Percentiles rank a stretch among this genome's conserved stretches.
Evolutionary conservation across 192 early-diverging fungal genomes (phyloP).

Genomic region (Endogone sp.): DNA sequence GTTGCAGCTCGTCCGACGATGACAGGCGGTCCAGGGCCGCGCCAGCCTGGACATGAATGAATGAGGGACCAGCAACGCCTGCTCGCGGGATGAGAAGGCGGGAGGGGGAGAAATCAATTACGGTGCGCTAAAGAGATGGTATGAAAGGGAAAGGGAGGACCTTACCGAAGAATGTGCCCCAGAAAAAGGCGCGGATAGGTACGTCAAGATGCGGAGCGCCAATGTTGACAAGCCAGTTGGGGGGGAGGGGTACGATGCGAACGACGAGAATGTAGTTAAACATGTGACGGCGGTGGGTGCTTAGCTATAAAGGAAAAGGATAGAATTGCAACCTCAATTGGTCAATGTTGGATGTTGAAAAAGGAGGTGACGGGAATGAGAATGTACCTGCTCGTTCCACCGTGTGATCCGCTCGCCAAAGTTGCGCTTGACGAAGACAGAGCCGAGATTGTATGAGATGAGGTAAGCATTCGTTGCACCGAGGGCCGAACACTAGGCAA

Average conservation of each 20-base stretch:
- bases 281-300: slow-evolving; percentile 47
- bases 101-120: background rate
- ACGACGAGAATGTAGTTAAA: slow-evolving; percentile 57
- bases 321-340: too few species aligned
- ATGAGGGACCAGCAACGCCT: slow-evolving; percentile 43
- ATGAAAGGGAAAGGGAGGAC: background rate
- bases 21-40: slow-evolving; percentile 41
- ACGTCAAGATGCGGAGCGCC: slow-evolving; percentile 54
- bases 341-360: background rate
- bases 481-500: slow-evolving; percentile 43
- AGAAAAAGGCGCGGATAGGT: slow-evolving; percentile 43
- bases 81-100: too few species aligned
- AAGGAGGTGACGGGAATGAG: too few species aligned
- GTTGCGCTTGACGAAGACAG: slow-evolving; percentile 41
- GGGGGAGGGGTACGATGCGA: slow-evolving; percentile 50
- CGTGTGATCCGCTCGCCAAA: slow-evolving; percentile 38
- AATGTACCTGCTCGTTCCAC: slow-evolving; percentile 44
- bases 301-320: slow-evolving; percentile 11
- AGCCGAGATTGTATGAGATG: slow-evolving; percentile 42
- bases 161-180: slow-evolving; percentile 51
- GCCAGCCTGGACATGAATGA: slow-evolving; percentile 57
- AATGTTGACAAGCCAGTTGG: slow-evolving; percentile 58
- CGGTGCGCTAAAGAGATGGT: background rate
- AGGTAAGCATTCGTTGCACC: slow-evolving; percentile 50
- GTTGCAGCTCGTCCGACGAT: slow-evolving; percentile 35